Percentiles rank a stretch among this genome's conserved stretches.
These are phyloP conservation scores for Scleromitrula shiraiana DNA, from an alignment of 2,329 filamentous ascomycete genomes.

Conservation along the genomic window DNA sequence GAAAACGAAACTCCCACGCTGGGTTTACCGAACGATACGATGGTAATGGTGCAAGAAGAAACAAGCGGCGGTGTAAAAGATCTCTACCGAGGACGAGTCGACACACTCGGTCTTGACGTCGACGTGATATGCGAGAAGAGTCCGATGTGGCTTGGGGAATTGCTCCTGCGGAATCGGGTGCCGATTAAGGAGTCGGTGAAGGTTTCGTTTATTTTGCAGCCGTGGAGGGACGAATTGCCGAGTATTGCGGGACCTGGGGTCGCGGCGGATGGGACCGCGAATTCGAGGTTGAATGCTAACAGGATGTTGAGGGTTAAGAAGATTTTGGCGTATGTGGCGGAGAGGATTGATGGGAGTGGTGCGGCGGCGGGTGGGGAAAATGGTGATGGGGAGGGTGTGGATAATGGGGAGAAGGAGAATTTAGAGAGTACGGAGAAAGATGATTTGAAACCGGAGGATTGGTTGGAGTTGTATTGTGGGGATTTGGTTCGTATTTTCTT, in stretches of 20 bases:
- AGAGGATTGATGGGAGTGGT: slow-evolving; percentile 61
- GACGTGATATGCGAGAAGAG: slow-evolving; percentile 79
- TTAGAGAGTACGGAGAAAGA: too few relatives aligned
- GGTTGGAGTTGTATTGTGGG: too few relatives aligned
- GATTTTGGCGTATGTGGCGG: slow-evolving; percentile 84
- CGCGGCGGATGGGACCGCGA: too few relatives aligned
- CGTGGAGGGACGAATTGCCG: slow-evolving; percentile 67
- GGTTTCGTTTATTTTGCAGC: slow-evolving; percentile 86
- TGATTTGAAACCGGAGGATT: too few relatives aligned
- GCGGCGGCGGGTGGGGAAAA: background rate
- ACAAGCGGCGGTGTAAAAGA: slow-evolving; percentile 66
- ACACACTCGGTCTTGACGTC: slow-evolving; percentile 64
- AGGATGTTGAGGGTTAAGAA: slow-evolving; percentile 94
- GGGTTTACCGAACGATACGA: slow-evolving; percentile 61
- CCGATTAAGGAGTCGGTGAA: slow-evolving; percentile 89
- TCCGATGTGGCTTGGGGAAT: slow-evolving; percentile 86
- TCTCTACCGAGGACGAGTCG: slow-evolving; percentile 84
- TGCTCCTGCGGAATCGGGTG: slow-evolving; percentile 71
- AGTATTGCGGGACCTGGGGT: slow-evolving; percentile 65
- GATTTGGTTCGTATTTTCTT: too few relatives aligned
- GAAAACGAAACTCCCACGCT: too few relatives aligned
- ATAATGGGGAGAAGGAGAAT: background rate
- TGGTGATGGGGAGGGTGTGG: background rate
- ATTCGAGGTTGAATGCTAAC: slow-evolving; percentile 90
- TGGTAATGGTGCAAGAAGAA: slow-evolving; percentile 63